These are phyloP conservation scores for Musa schizocarpa DNA, from an alignment of 176 grass and related monocot species.

Conservation along the genomic window DNA sequence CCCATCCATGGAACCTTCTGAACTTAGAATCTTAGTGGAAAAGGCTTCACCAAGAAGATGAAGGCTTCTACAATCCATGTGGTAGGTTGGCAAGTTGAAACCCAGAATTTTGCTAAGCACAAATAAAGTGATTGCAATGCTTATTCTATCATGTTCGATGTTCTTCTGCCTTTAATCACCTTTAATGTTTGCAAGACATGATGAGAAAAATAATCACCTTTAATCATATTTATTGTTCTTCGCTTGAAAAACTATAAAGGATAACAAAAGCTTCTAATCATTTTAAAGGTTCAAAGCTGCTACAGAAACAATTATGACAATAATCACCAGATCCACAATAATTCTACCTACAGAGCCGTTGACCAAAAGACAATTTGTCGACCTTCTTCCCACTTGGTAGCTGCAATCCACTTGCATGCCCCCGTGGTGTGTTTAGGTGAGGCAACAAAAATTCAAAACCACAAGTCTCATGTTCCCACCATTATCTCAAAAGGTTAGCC, in stretches of 20 bases:
- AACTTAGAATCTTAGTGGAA: background rate
- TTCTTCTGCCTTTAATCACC: no score
- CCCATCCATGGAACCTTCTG: background rate
- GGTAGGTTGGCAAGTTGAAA: background rate
- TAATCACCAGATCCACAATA: background rate
- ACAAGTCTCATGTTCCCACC: background rate
- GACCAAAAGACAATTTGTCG: background rate
- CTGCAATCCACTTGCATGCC: slow-evolving; percentile 1
- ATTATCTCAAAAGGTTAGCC: slow-evolving; percentile 1
- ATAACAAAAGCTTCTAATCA: background rate
- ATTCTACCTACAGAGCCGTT: background rate
- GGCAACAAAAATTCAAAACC: slow-evolving; percentile 1
- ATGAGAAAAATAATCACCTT: background rate
- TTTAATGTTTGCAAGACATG: no score
- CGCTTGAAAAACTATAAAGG: background rate
- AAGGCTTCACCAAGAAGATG: background rate
- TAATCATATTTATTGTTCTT: background rate
- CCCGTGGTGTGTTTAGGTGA: background rate
- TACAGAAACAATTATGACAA: background rate
- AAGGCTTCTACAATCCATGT: background rate
- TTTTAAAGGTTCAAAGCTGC: background rate
- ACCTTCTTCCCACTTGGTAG: background rate
- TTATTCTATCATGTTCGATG: background rate
- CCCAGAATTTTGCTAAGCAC: background rate
- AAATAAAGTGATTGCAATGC: background rate